Evolutionary conservation across 208 protist genomes (phyloP).

Genomic region (Herpetomonas muscarum): DNA sequence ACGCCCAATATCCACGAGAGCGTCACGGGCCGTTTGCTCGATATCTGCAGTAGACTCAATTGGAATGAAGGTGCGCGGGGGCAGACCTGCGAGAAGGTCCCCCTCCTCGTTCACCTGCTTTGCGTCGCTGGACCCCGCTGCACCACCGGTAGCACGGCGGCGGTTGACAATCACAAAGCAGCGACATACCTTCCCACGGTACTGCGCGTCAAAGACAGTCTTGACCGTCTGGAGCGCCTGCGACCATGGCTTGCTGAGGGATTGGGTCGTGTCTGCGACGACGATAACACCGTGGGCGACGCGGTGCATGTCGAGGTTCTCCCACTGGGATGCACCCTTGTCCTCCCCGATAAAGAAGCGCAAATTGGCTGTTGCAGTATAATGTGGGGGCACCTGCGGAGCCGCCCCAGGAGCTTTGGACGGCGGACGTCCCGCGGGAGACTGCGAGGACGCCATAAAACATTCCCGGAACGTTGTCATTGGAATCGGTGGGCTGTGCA

Average conservation of each 20-base stretch:
- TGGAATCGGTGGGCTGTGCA: background rate
- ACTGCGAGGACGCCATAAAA: background rate
- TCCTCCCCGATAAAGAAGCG: constrained; percentile 37
- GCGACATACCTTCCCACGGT: constrained; percentile 60
- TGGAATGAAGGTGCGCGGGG: constrained; percentile 18
- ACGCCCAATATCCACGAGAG: constrained; percentile 27
- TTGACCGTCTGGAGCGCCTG: constrained; percentile 42
- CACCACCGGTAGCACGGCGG: no score
- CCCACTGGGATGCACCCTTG: constrained; percentile 63
- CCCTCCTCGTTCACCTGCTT: constrained; percentile 1
- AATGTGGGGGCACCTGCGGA: background rate
- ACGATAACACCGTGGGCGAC: constrained; percentile 53
- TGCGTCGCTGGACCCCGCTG: constrained; percentile 4
- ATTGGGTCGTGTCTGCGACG: constrained; percentile 42
- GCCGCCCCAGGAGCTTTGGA: constrained; percentile 9
- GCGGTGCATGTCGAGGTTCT: constrained; percentile 68
- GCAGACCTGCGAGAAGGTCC: background rate
- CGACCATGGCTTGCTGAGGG: constrained; percentile 15
- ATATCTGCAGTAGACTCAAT: constrained; percentile 20
- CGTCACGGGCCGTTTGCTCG: constrained; percentile 22
- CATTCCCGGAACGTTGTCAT: constrained; percentile 6
- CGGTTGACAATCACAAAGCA: constrained; percentile 73
- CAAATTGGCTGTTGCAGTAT: constrained; percentile 13
- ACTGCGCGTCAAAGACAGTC: constrained; percentile 55
- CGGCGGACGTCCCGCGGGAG: background rate